Evolutionary conservation across 2,329 filamentous ascomycete genomes (phyloP).

Genomic region (Cordyceps militaris): DNA sequence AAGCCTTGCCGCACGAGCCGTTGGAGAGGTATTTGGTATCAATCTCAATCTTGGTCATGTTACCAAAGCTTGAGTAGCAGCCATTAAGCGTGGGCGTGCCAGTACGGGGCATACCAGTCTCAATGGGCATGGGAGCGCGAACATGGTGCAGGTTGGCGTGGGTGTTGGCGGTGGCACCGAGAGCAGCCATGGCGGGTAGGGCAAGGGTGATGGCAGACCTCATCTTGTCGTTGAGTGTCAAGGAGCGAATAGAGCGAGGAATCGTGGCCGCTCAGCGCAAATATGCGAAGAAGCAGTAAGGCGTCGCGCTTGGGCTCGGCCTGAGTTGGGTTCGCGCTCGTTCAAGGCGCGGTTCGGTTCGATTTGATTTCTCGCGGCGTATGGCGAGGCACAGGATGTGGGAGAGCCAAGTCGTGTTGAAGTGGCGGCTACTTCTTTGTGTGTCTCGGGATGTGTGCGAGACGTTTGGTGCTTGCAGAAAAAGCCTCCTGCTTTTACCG

Average conservation of each 20-base stretch:
- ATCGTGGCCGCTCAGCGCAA: not conserved
- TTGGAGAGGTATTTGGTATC: slow-evolving; percentile 24
- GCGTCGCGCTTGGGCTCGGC: not conserved
- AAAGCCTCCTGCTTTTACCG: not conserved
- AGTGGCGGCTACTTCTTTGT: not conserved
- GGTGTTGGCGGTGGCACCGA: slow-evolving; percentile 19
- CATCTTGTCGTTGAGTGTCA: not conserved
- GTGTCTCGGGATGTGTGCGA: not conserved
- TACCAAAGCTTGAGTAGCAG: slow-evolving; percentile 41
- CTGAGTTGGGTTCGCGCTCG: not conserved
- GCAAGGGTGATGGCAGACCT: slow-evolving; percentile 13
- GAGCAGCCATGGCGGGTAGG: slow-evolving; percentile 23
- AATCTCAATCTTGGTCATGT: slow-evolving; percentile 25
- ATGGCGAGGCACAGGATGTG: not conserved
- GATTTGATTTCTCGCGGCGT: not conserved
- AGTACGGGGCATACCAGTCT: slow-evolving; percentile 29
- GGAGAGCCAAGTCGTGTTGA: not conserved
- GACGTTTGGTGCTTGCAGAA: not conserved
- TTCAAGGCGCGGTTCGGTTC: not conserved
- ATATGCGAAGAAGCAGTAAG: not conserved
- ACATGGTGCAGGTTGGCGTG: slow-evolving; percentile 5
- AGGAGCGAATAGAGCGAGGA: slow-evolving; percentile 2
- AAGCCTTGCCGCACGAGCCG: slow-evolving; percentile 35
- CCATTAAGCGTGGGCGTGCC: slow-evolving; percentile 40
- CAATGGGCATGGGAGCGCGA: slow-evolving; percentile 16